Base-by-base conservation (phyloP, 2,329 filamentous ascomycete species). In the Diaporthe humulicola region DNA sequence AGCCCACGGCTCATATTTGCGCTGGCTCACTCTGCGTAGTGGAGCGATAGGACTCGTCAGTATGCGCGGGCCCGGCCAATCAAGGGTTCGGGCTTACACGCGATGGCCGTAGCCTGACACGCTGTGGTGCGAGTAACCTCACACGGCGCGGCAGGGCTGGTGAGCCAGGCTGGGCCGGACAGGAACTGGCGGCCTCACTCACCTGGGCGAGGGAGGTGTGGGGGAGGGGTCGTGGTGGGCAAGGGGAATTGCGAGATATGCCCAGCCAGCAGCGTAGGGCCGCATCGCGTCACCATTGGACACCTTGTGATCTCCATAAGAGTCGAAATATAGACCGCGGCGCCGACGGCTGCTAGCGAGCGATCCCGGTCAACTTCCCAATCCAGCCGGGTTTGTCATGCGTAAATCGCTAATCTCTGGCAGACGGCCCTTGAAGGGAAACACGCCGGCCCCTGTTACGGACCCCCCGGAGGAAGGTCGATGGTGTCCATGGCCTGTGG, bases 291-390 rank as follows among this genome's bases (percentile, higher is more conserved):
- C 80, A 79, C 79, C 78, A 82, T 81, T 81, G 77, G 79, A 74
- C 74, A 75, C 40, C 52, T 74, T 71, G 72, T 73, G 81, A 83
- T 82, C 78, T 79, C 78, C 81, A 83, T 83, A 84, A 81, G 80
- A 84, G 79, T 81, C 79, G 80, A 81, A 74, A 78, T 85, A 84
- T 84, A 80, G 81, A 77, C 78, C 79, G 79, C 77, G 79, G 78
- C 77, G 70, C 75, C 75, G 77, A 80, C 80, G 82, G 80, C 78
- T 82, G 83, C 70, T 56, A 69, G 73, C 66, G 25, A 72, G 52
- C 83, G 78, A 81, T 75, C 77, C 75, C 73, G 79, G 80, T 81
- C 80, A 85, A 86, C 86, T 86, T 87, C 86, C 86, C 83, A 85
- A 86, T 83, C 69, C 70, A 76, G 80, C 82, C 80, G 78, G 79